Evolutionary conservation across 176 grass and related monocot species (phyloP).

Genomic region (Cenchrus americanus): DNA sequence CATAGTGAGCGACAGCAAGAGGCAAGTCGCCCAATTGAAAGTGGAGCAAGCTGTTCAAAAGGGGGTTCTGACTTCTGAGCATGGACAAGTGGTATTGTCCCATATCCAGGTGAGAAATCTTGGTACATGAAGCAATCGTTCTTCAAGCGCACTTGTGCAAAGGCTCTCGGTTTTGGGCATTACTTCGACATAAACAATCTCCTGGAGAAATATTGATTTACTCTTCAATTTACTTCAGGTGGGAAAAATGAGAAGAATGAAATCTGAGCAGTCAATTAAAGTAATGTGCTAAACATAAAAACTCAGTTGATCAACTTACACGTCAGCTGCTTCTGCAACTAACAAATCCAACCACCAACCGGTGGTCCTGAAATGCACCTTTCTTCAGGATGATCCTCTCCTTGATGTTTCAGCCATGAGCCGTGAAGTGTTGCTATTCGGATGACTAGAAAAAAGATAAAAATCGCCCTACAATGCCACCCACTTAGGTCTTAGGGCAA

Average conservation of each 20-base stretch:
- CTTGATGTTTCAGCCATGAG: not conserved
- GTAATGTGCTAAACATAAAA: not conserved
- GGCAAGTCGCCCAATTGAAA: not conserved
- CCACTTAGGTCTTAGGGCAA: slow-evolving; percentile 36
- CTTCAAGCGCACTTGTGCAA: too few species aligned
- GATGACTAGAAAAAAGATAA: slow-evolving; percentile 20
- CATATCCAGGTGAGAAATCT: not conserved
- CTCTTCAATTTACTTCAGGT: not conserved
- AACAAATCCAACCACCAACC: not conserved
- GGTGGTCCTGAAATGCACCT: not conserved
- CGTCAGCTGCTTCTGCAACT: not conserved
- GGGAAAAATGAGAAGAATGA: not conserved
- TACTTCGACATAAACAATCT: not conserved
- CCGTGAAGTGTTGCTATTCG: not conserved
- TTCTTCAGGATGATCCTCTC: not conserved
- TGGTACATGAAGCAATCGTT: not conserved
- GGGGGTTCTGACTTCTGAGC: not conserved
- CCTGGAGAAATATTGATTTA: not conserved
- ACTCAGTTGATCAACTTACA: not conserved
- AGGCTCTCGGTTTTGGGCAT: not conserved
- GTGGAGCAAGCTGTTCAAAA: not conserved
- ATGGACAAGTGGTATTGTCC: not conserved
- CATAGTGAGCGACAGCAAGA: not conserved
- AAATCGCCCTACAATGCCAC: slow-evolving; percentile 12
- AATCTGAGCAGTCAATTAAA: not conserved